Conservation (phyloP, 2,329 filamentous ascomycete genomes). For the Penicillium glabrum region DNA sequence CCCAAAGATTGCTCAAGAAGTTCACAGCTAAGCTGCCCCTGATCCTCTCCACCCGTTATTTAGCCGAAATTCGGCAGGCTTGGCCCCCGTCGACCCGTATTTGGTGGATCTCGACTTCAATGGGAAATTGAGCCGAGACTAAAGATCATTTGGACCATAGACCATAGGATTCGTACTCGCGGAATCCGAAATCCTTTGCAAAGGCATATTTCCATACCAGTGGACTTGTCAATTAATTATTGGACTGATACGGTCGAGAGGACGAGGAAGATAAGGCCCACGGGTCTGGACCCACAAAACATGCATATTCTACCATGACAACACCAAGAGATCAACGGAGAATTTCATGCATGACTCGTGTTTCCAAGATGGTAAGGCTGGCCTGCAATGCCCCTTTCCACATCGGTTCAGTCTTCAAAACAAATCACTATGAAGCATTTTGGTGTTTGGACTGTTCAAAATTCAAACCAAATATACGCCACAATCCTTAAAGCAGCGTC, state of each 20-base stretch:
- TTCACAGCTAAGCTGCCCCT: background rate
- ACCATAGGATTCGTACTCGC: background rate
- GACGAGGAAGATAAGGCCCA: background rate
- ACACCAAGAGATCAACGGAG: background rate
- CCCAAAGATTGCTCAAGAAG: background rate
- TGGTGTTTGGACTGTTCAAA: background rate
- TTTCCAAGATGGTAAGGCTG: background rate
- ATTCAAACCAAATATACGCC: background rate
- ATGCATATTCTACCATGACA: background rate
- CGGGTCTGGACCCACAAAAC: background rate
- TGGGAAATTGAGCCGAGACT: background rate
- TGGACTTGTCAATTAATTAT: background rate
- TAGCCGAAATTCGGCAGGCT: background rate
- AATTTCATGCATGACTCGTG: background rate
- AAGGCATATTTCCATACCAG: background rate
- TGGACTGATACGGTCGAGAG: background rate
- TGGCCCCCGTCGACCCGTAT: background rate
- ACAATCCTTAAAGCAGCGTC: background rate
- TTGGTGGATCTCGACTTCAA: background rate
- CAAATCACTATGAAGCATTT: background rate
- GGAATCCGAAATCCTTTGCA: background rate
- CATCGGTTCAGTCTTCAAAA: background rate
- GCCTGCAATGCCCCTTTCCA: background rate
- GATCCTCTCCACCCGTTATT: background rate
- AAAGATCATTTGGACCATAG: background rate